Base-by-base conservation (phyloP, 768 basidiomycete genomes). In the Lactifluus volemus region DNA sequence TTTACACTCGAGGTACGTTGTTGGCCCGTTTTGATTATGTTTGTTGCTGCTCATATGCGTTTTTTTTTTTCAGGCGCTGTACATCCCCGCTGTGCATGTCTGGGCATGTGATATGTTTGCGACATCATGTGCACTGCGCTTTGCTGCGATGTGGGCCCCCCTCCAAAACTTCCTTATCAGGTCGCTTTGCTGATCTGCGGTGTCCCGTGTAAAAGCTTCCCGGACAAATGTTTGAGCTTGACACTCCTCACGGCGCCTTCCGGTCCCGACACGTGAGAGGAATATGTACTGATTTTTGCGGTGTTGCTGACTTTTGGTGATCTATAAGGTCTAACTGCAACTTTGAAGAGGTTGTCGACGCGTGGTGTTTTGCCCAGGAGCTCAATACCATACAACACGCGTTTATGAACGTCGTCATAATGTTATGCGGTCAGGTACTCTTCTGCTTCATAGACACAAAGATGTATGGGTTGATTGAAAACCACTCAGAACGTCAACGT, bases 301-400 rank as follows among this genome's bases (percentile, higher is more conserved):
- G 25, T 25, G 25, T 25, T 25, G 25, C 25, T 25, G 25, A 25
- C 25, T 25, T 25, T 25, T 25, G 25, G 25, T 25, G 25, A 25
- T 25, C 25, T 25, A 30, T 32, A 11, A 42, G 47, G 54, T 63
- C 53, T 21, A 65, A 21, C 51, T 55, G 32, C 61, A 64, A 59
- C n/a, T 59, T 64, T 38, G 51, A 52, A 5, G 69, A 70, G 34
- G 54, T 68, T 6, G 49, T 68, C n/a, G 59, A 67, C 19, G 54
- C 68, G 29, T 70, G 69, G 69, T 66, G 60, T 21, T 67, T 67
- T 51, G 67, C 69, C 21, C 58, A 66, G 12, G 65, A 69, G 30
- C 21, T 68, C n/a, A 60, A 67, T 30, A 64, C 61, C 5, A 51
- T 68, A 15, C 69, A 70, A 44, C 66, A 70, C 36, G 59, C 67